These are phyloP conservation scores for Cordyceps cateniannulata DNA, from an alignment of 2,329 filamentous ascomycete species.

Conservation along the genomic window DNA sequence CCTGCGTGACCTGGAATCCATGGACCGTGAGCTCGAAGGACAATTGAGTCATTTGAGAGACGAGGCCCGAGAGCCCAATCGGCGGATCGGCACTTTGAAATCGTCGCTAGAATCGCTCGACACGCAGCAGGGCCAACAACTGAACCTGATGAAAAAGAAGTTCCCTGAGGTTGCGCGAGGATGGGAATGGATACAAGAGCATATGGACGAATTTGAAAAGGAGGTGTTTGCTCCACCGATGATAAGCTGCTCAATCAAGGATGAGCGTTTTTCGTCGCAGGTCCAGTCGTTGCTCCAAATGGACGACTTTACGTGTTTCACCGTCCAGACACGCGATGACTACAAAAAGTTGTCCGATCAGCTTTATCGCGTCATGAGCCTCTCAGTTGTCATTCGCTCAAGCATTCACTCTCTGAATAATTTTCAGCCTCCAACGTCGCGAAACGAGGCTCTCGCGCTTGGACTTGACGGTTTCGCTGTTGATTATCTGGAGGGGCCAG, in stretches of 20 bases:
- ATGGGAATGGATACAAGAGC: conserved; percentile 76
- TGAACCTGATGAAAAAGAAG: conserved; percentile 53
- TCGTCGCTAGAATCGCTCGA: conserved; percentile 54
- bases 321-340: conserved; percentile 68
- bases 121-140: conserved; percentile 68
- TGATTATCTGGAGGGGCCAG: conserved; percentile 74
- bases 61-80: conserved; percentile 35
- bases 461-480: conserved; percentile 77
- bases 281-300: conserved; percentile 44
- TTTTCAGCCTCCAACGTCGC: conserved; percentile 49
- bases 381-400: conserved; percentile 68
- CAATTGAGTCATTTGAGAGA: conserved; percentile 37
- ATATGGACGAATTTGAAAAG: conserved; percentile 64
- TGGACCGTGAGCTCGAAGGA: conserved; percentile 28
- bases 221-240: conserved; percentile 77
- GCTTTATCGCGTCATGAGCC: conserved; percentile 54
- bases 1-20: conserved; percentile 43
- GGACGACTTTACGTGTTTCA: conserved; percentile 61
- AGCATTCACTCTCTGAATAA: conserved; percentile 43
- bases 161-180: conserved; percentile 61
- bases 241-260: conserved; percentile 71
- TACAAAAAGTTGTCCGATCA: conserved; percentile 64
- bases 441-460: conserved; percentile 45
- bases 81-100: conserved; percentile 33
- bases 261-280: conserved; percentile 56